These are phyloP conservation scores for Syzygium aromaticum DNA, from an alignment of 345 rosid species.

Conservation along the genomic window DNA sequence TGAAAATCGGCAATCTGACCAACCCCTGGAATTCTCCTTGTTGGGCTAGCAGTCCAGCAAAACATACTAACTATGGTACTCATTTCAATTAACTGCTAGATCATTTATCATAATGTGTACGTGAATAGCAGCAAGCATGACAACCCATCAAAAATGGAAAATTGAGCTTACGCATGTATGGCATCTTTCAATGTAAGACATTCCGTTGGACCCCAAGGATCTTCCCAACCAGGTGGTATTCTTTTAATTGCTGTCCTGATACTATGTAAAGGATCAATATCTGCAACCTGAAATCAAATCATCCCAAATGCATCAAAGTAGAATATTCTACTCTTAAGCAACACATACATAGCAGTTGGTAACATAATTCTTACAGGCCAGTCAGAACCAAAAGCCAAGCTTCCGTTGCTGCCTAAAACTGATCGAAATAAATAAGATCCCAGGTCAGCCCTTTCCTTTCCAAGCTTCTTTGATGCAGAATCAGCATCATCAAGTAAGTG, in stretches of 20 bases:
- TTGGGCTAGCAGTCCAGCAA: not conserved
- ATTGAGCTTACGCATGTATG: constrained; percentile 48
- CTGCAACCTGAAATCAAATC: constrained; percentile 39
- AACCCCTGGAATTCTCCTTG: not conserved
- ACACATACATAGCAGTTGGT: not conserved
- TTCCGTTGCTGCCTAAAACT: constrained; percentile 47
- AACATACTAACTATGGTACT: not conserved
- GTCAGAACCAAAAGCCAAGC: constrained; percentile 82
- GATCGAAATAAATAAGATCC: constrained; percentile 62
- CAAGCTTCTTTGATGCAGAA: constrained; percentile 62
- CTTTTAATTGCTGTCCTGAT: constrained; percentile 70
- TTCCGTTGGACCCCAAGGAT: constrained; percentile 74
- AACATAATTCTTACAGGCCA: constrained; percentile 71
- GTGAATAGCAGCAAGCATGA: not conserved
- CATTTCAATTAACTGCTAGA: not conserved
- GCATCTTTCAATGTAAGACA: constrained; percentile 56
- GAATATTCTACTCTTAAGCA: not conserved
- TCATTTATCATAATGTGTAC: not conserved
- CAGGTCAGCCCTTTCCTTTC: constrained; percentile 54
- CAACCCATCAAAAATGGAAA: not conserved
- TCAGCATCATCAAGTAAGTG: constrained; percentile 86
- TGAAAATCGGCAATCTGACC: not conserved
- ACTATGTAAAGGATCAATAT: constrained; percentile 58
- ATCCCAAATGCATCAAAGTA: not conserved
- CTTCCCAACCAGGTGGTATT: constrained; percentile 60